Evolutionary conservation across 352 stramenopile species (phyloP).

Genomic region (Globisporangium cederbergense): DNA sequence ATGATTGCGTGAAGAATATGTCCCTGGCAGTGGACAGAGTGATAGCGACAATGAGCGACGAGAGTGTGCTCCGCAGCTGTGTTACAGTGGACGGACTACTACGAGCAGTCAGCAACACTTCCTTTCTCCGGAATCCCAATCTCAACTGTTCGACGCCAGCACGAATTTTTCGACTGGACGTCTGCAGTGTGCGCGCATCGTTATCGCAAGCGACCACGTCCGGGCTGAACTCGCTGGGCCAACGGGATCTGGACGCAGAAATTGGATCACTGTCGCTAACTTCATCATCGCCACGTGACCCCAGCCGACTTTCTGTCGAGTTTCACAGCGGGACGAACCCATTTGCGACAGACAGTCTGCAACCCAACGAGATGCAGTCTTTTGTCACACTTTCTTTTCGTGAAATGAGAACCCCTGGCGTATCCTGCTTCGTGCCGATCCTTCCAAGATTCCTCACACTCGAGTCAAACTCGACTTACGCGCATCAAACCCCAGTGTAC

Average conservation of each 20-base stretch:
- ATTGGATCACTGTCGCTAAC: conserved; percentile 13
- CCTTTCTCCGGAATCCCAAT: not conserved
- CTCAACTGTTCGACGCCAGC: not conserved
- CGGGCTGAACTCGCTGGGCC: conserved; percentile 22
- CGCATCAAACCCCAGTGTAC: conserved; percentile 3
- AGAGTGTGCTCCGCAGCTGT: conserved; percentile 2
- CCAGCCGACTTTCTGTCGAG: not conserved
- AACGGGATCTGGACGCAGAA: conserved; percentile 22
- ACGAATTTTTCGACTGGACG: conserved; percentile 31
- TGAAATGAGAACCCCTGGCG: conserved; percentile 4
- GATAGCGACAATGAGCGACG: conserved; percentile 1
- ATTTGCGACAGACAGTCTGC: not conserved
- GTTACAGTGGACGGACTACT: conserved; percentile 3
- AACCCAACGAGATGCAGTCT: not conserved
- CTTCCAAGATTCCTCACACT: conserved; percentile 1
- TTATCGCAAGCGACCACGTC: conserved; percentile 20
- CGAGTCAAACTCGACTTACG: not conserved
- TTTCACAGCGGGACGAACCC: conserved; percentile 11
- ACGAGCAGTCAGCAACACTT: not conserved
- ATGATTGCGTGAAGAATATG: not conserved
- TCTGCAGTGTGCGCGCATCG: conserved; percentile 20
- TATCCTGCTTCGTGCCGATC: conserved; percentile 11
- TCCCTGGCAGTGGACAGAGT: not conserved
- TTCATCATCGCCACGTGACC: conserved; percentile 1
- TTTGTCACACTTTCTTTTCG: conserved; percentile 12